Conservation (phyloP, 108 stramenopile genomes). For the Discostella pseudostelligera region DNA sequence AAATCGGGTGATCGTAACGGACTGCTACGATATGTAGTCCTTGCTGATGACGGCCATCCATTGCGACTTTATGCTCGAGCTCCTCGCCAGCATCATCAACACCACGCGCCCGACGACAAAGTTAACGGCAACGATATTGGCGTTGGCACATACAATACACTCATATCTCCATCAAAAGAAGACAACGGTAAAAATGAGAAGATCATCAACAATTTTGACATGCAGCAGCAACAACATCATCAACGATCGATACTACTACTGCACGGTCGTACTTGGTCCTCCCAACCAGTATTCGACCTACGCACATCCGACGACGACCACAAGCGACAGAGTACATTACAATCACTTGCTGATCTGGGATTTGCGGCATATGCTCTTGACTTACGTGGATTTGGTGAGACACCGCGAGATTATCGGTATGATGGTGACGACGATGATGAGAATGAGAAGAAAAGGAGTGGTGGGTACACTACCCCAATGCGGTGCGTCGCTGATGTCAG, state of each 20-base stretch:
- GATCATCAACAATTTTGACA: too few relatives aligned
- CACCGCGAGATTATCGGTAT: slow-evolving; percentile 62
- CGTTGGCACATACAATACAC: background rate
- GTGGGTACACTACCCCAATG: slow-evolving; percentile 61
- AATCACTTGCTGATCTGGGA: slow-evolving; percentile 54
- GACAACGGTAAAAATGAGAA: too few relatives aligned
- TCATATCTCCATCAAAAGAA: background rate
- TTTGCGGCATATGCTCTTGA: slow-evolving; percentile 76
- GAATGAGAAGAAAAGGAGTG: slow-evolving; percentile 9
- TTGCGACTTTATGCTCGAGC: slow-evolving; percentile 30
- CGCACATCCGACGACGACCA: slow-evolving; percentile 26
- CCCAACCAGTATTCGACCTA: slow-evolving; percentile 82
- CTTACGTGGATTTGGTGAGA: slow-evolving; percentile 89
- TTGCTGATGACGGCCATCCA: slow-evolving; percentile 32
- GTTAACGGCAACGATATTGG: background rate
- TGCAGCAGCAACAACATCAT: background rate
- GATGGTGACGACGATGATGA: too few relatives aligned
- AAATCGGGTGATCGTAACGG: slow-evolving; percentile 37
- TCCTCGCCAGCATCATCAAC: slow-evolving; percentile 5
- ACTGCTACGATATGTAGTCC: slow-evolving; percentile 22
- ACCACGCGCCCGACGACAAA: background rate
- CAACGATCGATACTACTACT: slow-evolving; percentile 65
- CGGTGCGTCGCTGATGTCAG: slow-evolving; percentile 78
- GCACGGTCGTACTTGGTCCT: slow-evolving; percentile 88
- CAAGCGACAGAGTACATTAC: slow-evolving; percentile 53